Evolutionary conservation across 306 rosid species (phyloP), one percentile per base, ranked within the genome.

Genomic region (Macrotyloma uniflorum): DNA sequence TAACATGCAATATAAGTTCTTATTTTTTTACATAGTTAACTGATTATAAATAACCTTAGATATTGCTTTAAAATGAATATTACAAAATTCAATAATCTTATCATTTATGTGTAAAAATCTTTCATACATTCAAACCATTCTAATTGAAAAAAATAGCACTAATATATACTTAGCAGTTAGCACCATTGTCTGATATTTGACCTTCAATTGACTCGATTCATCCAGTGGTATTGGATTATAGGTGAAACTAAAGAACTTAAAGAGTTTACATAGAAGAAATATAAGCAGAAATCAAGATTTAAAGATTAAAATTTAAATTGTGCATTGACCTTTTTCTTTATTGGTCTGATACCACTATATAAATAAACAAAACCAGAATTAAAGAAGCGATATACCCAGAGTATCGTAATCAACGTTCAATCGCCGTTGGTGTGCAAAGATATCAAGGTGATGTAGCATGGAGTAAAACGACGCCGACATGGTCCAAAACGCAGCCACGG

Each of bases 401-500:
- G 8, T 67, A 43, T 67, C 8, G 15, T 19, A 13, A 6, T 53
- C 55, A 45, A 76, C 22, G 0, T 79, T 68, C 7, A 65, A 51
- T 5, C 30, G 22, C 8, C 14, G 57, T 14, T 46, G 65, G 33
- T 16, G 43, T 1, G 30, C 46, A 8, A 80, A 83, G 16, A 67
- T 50, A 30, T 80, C 30, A 16, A 74, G 82, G 42, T 75, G 80
- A 7, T 79, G 69, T 1, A 67, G 32, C 53, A 72, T 22, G 12
- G 82, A 70, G 75, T 81, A 79, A 61, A 58, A 26, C 51, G 88
- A 65, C 10, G 84, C 86, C 12, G 87, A 72, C 88, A 85, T 80
- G 0, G 90, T 74, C 90, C 91, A 89, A 45, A 83, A 85, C 73
- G 74, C 61, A 2, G 86, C 91, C 12, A 83, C 81, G 0, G 70